Evolutionary conservation across 1,284 basidiomycete genomes (phyloP), one percentile per base, ranked within the genome.

Genomic region (Hemileia vastatrix): DNA sequence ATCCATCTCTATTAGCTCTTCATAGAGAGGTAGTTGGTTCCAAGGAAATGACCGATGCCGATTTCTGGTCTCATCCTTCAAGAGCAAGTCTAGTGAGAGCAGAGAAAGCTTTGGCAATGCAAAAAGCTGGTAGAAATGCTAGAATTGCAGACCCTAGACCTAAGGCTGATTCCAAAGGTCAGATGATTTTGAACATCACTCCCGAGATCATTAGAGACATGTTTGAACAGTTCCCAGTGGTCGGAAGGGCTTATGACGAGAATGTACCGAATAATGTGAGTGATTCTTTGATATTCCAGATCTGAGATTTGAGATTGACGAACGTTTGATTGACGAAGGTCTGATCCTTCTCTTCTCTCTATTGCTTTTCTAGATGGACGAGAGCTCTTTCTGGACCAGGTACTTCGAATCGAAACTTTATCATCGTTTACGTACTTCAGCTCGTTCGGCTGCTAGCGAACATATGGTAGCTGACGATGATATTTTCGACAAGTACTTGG

Each of bases 331-430:
- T 18, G 23, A 45, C 33, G 11, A 56, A n/a, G 31, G 4, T 43
- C 4, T 56, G 18, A 3, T 8, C 4, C 47, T 24, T 52, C 40
- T 13, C 32, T n/a, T 23, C 8, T 43, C 36, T 8, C 24, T 32
- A 6, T 18, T 21, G 3, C 55, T 32, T 52, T 11, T 23, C 23
- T 52, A 65, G 56, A 57, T 75, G 23, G 70, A 72, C 53, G 71
- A 74, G 27, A 65, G 65, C 6, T 53, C 65, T 1, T 75, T 75
- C 55, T 75, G 73, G 73, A 66, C 65, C 11, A 51, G 73, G 2
- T 75, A 75, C 64, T 75, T 75, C 33, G 69, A 71, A 33, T 70
- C 68, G 0, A 70, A 69, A 19, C 63, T 75, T 2, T 75, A 74
- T 56, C 72, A 74, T 36, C 64, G 71, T 0, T 58, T 74, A 31